Percentiles rank a stretch among this genome's conserved stretches.
Evolutionary conservation across 176 grass and related monocot species (phyloP).

Genomic region (Zoysia japonica): DNA sequence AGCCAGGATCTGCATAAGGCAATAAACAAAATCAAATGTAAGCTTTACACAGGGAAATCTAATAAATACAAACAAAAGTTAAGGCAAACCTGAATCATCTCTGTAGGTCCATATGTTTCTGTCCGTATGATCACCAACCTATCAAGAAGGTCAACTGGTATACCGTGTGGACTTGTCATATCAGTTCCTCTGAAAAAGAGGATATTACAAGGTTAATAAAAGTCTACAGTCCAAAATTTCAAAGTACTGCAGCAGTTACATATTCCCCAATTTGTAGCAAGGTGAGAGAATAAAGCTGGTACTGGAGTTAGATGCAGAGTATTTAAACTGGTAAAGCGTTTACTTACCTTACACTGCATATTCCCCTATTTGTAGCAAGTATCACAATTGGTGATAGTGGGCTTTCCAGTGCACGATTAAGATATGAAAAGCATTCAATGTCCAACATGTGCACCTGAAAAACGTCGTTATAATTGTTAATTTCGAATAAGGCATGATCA

Average conservation of each 20-base stretch:
- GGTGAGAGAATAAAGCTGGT: not conserved
- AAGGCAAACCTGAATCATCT: constrained; percentile 86
- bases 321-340: constrained; percentile 12
- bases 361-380: constrained; percentile 89
- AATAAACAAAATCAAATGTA: constrained; percentile 27
- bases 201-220: constrained; percentile 30
- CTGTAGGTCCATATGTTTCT: constrained; percentile 85
- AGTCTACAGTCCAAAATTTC: not conserved
- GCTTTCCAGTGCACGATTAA: constrained; percentile 93
- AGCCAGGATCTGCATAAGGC: constrained; percentile 65
- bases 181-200: constrained; percentile 82
- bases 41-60: constrained; percentile 32
- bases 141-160: constrained; percentile 94
- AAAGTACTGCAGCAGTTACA: not conserved
- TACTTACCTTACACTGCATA: constrained; percentile 87
- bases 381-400: constrained; percentile 88
- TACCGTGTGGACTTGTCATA: constrained; percentile 92
- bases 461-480: constrained; percentile 17
- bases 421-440: constrained; percentile 95
- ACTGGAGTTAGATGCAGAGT: not conserved
- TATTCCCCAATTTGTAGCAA: too few species aligned
- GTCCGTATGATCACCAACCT: constrained; percentile 87
- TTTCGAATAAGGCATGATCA: constrained; percentile 19
- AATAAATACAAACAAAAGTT: constrained; percentile 30
- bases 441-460: constrained; percentile 94